Evolutionary conservation across 371 early-diverging fungal genomes (phyloP), one percentile per base, ranked within the genome.

Genomic region (Saksenaea vasiformis): DNA sequence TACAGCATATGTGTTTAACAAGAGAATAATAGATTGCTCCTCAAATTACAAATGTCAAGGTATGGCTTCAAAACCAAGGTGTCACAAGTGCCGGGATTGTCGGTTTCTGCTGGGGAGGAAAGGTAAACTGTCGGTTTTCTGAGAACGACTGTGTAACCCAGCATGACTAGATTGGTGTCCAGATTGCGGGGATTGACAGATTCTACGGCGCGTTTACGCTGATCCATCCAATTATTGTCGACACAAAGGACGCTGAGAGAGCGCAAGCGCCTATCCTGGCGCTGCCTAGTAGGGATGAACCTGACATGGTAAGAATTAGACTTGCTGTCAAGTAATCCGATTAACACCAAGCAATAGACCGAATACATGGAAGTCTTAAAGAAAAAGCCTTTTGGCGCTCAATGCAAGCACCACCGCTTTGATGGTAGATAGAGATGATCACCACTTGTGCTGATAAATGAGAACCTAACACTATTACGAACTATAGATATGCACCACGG

Each of bases 71-170:
- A 41, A 58, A 44, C 34, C 71, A 77, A 14, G 87, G 85, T 35
- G 70, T 74, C 22, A 62, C 53, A 22, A 64, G 70, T 38, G 80
- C 80, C 43, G 81, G 85, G 28, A 15, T 86, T 3, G 69, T 87
- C 47, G 91, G 90, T 15, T 87, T 88, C 74, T 90, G 90, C 77
- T 89, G 89, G 89, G 89, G 89, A 56, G 87, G 75, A 14, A 83
- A 85, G 62, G 66, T 70, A 44, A 13, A 28, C 27, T 3, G 31
- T 1, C 1, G 35, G 36, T 56, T 10, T 36, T 14, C 36, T 11
- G 11, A 0, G 14, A 37, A n/a, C 22, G 24, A 5, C 56, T 10
- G 17, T 28, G 19, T 56, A 17, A 13, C 35, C 28, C 27, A 31
- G 4, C 28, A n/a, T 34, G 27, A 28, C 35, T 53, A 79, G 78